phyloP scores from a whole-genome alignment of 306 rosid species.

The Begonia loranthoides region DNA sequence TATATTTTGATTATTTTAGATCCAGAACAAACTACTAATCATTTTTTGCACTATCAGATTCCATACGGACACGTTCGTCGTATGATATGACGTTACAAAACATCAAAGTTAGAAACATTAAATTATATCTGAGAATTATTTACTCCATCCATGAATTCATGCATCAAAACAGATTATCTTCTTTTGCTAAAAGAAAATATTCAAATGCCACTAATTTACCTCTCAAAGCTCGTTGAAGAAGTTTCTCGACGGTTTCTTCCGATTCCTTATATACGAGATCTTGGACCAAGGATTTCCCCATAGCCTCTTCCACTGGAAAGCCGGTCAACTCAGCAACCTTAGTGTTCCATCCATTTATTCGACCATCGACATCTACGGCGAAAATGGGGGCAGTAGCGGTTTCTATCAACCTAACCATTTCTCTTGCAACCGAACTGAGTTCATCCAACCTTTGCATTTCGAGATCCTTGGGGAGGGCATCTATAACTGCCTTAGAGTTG shows the following conservation, averaged over 20 bases:
- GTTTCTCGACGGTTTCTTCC: conserved; percentile 51
- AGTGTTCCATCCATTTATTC: conserved; percentile 93
- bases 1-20: no score
- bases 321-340: conserved; percentile 93
- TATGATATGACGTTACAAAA: no score
- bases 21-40: no score
- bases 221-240: conserved; percentile 65
- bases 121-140: no score
- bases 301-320: conserved; percentile 76
- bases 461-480: conserved; percentile 30
- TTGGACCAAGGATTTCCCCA: conserved; percentile 76
- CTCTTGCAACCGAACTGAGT: conserved; percentile 93
- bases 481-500: conserved; percentile 59
- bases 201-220: conserved; percentile 34
- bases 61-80: no score
- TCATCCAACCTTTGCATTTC: conserved; percentile 81
- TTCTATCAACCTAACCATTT: conserved; percentile 96
- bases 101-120: no score
- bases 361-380: conserved; percentile 76
- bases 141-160: no score
- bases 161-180: no score
- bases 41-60: no score
- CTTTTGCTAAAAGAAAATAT: background rate
- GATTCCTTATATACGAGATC: conserved; percentile 81
- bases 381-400: conserved; percentile 98